Evolutionary conservation across 345 rosid species (phyloP).

Genomic region (Arabis alpina): DNA sequence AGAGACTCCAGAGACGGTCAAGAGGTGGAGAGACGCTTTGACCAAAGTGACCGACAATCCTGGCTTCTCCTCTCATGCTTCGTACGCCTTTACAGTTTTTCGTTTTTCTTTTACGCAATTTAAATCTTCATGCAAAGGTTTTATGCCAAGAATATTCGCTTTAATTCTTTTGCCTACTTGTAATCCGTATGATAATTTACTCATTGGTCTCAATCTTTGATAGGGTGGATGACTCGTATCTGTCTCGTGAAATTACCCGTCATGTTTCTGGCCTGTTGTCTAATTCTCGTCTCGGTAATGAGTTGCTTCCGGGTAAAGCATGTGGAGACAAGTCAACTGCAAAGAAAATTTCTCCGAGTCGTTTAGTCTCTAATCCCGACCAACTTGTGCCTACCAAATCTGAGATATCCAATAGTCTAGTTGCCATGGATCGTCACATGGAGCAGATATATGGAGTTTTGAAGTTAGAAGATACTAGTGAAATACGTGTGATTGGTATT

Average conservation of each 20-base stretch:
- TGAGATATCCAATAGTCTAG: background rate
- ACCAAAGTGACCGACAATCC: background rate
- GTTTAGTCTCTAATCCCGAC: background rate
- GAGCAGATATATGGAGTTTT: background rate
- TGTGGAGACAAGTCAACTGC: no score
- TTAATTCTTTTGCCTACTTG: no score
- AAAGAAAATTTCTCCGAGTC: background rate
- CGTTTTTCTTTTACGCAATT: no score
- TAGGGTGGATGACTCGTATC: background rate
- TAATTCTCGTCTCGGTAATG: background rate
- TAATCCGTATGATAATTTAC: background rate
- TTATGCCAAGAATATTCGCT: no score
- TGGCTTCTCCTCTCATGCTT: background rate
- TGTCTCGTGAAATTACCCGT: background rate
- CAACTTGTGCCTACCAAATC: background rate
- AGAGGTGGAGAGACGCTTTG: background rate
- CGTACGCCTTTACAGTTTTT: no score
- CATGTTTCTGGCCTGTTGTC: background rate
- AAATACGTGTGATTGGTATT: background rate
- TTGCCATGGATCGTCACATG: background rate
- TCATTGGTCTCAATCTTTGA: background rate
- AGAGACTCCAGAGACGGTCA: background rate
- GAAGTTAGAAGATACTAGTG: background rate
- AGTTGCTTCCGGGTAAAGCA: no score
- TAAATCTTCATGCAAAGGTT: no score